phyloP scores from a whole-genome alignment of 78 protist species.

The Speleostelium caveatum region DNA sequence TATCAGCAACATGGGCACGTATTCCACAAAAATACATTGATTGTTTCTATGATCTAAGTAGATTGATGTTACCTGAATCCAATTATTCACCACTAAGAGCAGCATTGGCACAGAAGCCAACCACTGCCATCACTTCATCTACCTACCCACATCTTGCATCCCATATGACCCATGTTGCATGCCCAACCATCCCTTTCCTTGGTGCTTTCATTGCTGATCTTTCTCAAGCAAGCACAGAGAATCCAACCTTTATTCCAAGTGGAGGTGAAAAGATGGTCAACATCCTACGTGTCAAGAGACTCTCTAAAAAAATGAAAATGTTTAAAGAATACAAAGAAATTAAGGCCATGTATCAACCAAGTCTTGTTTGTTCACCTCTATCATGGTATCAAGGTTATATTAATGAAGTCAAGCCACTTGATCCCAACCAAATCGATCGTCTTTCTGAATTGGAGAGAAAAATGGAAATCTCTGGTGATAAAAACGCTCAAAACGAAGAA shows the following conservation, averaged over 20 bases:
- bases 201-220: conserved; percentile 76
- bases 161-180: conserved; percentile 19
- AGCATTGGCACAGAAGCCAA: conserved; percentile 14
- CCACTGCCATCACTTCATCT: background rate
- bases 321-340: conserved; percentile 64
- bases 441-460: conserved; percentile 61
- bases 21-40: conserved; percentile 54
- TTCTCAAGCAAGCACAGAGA: conserved; percentile 73
- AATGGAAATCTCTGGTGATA: conserved; percentile 19
- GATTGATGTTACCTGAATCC: conserved; percentile 67
- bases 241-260: conserved; percentile 49
- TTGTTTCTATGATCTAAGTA: conserved; percentile 30
- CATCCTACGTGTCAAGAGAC: conserved; percentile 56
- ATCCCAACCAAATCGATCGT: conserved; percentile 49
- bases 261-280: conserved; percentile 75
- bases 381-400: conserved; percentile 36
- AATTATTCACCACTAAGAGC: conserved; percentile 56
- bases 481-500: conserved; percentile 6
- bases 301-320: conserved; percentile 73
- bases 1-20: conserved; percentile 42
- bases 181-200: conserved; percentile 71
- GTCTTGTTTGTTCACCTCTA: background rate
- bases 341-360: conserved; percentile 31
- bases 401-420: conserved; percentile 39
- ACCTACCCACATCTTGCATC: conserved; percentile 22